Conservation (phyloP, 257 asterid genomes). For the Perilla frutescens region DNA sequence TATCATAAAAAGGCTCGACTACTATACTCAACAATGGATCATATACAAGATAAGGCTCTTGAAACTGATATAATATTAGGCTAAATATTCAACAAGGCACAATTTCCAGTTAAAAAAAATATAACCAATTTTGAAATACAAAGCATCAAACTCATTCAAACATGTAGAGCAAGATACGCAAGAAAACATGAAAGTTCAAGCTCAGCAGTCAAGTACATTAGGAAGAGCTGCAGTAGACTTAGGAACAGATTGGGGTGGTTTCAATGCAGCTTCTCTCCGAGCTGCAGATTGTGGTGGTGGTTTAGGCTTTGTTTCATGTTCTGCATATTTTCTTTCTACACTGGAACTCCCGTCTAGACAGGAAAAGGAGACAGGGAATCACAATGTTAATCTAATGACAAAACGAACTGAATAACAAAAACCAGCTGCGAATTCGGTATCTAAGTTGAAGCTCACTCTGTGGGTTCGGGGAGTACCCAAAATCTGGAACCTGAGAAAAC, state of each 20-base stretch:
- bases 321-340: slow-evolving; percentile 66
- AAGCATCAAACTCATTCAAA: slow-evolving; percentile 22
- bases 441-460: slow-evolving; percentile 60
- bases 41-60: slow-evolving; percentile 2
- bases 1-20: not conserved
- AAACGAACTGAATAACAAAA: not conserved
- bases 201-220: slow-evolving; percentile 52
- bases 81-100: slow-evolving; percentile 5
- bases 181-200: slow-evolving; percentile 33
- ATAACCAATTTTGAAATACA: slow-evolving; percentile 11
- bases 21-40: slow-evolving; percentile 1
- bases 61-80: not conserved
- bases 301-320: slow-evolving; percentile 66
- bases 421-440: slow-evolving; percentile 16
- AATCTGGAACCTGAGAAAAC: slow-evolving; percentile 69
- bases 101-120: slow-evolving; percentile 11
- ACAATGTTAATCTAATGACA: not conserved
- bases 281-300: slow-evolving; percentile 52
- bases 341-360: slow-evolving; percentile 76
- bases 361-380: slow-evolving; percentile 1
- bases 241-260: slow-evolving; percentile 67
- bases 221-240: slow-evolving; percentile 75
- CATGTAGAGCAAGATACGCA: not conserved
- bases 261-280: slow-evolving; percentile 67
- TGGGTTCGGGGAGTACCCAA: slow-evolving; percentile 82